These are phyloP conservation scores for Chlorella variabilis DNA, from an alignment of 163 green algal genomes.

Conservation along the genomic window DNA sequence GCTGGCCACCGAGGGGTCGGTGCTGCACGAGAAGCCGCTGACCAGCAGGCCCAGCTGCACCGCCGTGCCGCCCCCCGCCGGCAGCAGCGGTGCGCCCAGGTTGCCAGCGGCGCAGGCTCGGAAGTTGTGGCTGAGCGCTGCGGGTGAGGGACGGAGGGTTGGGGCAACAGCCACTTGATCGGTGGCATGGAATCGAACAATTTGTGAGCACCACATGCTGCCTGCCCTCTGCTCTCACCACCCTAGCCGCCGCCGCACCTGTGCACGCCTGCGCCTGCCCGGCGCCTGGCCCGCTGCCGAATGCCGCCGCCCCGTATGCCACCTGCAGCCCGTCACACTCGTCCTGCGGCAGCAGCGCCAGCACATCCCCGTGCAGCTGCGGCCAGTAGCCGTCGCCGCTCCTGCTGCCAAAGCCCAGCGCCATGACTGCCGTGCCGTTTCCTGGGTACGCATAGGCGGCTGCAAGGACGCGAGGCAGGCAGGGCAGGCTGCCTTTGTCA, in stretches of 20 bases:
- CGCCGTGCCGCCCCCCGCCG: not conserved
- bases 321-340: slow-evolving; percentile 19
- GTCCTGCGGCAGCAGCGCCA: slow-evolving; percentile 18
- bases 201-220: not conserved
- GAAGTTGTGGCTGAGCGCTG: slow-evolving; percentile 31
- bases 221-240: not conserved
- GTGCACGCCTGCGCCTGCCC: not conserved
- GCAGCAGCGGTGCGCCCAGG: slow-evolving; percentile 9
- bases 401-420: slow-evolving; percentile 17
- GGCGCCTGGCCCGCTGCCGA: too few species aligned
- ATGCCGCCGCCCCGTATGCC: not conserved
- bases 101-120: slow-evolving; percentile 17
- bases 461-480: not conserved
- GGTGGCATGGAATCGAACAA: not conserved
- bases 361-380: slow-evolving; percentile 11
- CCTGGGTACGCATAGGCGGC: not conserved
- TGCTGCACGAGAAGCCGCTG: slow-evolving; percentile 23
- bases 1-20: not conserved
- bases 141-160: not conserved
- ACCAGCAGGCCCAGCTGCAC: slow-evolving; percentile 18
- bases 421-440: not conserved
- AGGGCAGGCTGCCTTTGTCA: not conserved
- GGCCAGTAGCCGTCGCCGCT: slow-evolving; percentile 23
- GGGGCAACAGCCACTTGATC: not conserved
- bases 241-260: not conserved